These are phyloP conservation scores for Cardiospermum halicacabum DNA, from an alignment of 345 rosid genomes.

Conservation along the genomic window DNA sequence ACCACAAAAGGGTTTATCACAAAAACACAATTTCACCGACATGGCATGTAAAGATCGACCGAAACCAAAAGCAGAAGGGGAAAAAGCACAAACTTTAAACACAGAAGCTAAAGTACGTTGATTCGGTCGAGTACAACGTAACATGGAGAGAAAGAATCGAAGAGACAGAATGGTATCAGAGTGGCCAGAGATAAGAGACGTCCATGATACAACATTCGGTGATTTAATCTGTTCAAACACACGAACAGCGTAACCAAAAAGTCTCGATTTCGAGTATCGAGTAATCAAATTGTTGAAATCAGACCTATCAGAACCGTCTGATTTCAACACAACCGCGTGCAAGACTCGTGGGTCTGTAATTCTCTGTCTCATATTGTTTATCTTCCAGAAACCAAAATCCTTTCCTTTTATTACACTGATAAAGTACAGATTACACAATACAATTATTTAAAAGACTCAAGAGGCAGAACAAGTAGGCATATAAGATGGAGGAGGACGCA, in stretches of 20 bases:
- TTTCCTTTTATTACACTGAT: neutral
- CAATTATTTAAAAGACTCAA: neutral
- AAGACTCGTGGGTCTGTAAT: conserved; percentile 33
- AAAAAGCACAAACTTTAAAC: conserved; percentile 36
- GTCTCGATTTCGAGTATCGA: conserved; percentile 32
- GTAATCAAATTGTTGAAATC: conserved; percentile 32
- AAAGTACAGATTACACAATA: neutral
- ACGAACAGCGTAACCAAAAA: conserved; percentile 23
- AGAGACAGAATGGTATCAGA: conserved; percentile 30
- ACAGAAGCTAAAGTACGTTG: conserved; percentile 41
- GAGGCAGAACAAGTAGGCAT: conserved; percentile 27
- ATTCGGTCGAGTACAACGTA: conserved; percentile 33
- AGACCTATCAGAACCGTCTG: conserved; percentile 18
- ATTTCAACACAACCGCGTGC: conserved; percentile 33
- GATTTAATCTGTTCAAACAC: conserved; percentile 37
- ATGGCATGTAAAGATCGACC: conserved; percentile 39
- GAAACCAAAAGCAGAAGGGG: conserved; percentile 22
- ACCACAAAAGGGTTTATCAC: conserved; percentile 29
- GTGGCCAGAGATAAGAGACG: conserved; percentile 39
- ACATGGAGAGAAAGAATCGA: conserved; percentile 42
- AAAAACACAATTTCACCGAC: conserved; percentile 32
- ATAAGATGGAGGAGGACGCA: conserved; percentile 31
- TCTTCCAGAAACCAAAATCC: neutral
- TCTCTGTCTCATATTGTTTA: neutral
- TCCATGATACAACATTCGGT: conserved; percentile 50